A percentile compares a stretch with the other conserved stretches of the same genome.
Conservation (phyloP, 176 grass and related monocot genomes). For the Alloteropsis semialata region DNA sequence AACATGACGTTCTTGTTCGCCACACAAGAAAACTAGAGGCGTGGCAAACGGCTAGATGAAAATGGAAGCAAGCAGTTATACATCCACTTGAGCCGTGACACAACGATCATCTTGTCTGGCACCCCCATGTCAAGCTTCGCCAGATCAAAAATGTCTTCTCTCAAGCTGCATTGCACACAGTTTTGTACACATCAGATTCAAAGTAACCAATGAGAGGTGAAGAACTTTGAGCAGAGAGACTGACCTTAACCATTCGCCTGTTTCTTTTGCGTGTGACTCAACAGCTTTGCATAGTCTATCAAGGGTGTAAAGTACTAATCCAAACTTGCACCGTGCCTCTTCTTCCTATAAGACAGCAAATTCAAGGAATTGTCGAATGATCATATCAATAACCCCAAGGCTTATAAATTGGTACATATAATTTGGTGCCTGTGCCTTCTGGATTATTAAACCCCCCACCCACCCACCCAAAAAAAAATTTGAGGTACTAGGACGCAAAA, state of each 20-base stretch:
- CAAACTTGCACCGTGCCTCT: constrained; percentile 64
- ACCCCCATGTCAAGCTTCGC: constrained; percentile 61
- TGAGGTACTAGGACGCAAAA: not conserved
- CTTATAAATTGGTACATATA: not conserved
- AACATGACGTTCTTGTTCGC: not conserved
- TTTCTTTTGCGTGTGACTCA: constrained; percentile 76
- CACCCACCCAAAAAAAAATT: too few relatives aligned
- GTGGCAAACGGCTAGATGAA: constrained; percentile 32
- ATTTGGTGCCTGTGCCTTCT: not conserved
- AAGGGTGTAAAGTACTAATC: constrained; percentile 77
- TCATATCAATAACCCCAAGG: not conserved
- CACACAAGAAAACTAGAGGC: constrained; percentile 27
- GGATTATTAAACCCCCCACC: not conserved
- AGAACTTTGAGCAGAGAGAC: not conserved
- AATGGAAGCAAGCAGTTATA: constrained; percentile 79
- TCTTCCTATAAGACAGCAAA: constrained; percentile 54
- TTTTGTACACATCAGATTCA: not conserved
- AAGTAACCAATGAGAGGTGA: not conserved
- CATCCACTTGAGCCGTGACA: constrained; percentile 64
- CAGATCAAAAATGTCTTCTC: constrained; percentile 75
- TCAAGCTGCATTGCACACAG: constrained; percentile 54
- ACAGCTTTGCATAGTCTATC: constrained; percentile 83
- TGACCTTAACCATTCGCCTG: constrained; percentile 87
- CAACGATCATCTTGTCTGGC: constrained; percentile 56
- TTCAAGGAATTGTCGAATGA: not conserved